phyloP scores from a whole-genome alignment of 2,329 filamentous ascomycete genomes.

The Epichloe typhina region DNA sequence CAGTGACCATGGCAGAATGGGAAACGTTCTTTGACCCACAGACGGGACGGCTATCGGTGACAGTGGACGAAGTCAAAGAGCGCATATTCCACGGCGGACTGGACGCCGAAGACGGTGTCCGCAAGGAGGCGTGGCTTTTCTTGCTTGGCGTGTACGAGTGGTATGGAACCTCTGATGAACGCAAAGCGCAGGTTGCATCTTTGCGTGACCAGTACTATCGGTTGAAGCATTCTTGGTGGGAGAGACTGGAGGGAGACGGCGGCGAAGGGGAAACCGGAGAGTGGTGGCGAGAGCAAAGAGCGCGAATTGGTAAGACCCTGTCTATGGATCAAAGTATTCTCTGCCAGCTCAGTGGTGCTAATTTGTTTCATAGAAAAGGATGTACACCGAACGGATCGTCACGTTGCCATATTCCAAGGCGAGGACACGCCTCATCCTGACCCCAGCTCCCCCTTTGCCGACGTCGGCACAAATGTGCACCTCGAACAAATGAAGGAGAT shows the following conservation, averaged over 20 bases:
- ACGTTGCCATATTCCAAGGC: slow-evolving; percentile 86
- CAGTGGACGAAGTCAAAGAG: slow-evolving; percentile 87
- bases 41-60: slow-evolving; percentile 64
- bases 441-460: slow-evolving; percentile 81
- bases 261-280: slow-evolving; percentile 73
- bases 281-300: slow-evolving; percentile 93
- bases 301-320: slow-evolving; percentile 65
- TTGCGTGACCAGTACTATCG: slow-evolving; percentile 87
- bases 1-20: slow-evolving; percentile 78
- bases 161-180: slow-evolving; percentile 79
- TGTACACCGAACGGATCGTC: slow-evolving; percentile 91
- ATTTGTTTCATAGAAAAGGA: slow-evolving; percentile 66
- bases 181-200: slow-evolving; percentile 70
- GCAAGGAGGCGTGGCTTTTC: slow-evolving; percentile 96
- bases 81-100: slow-evolving; percentile 93
- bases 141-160: slow-evolving; percentile 84
- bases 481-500: slow-evolving; percentile 99
- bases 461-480: slow-evolving; percentile 89
- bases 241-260: slow-evolving; percentile 71
- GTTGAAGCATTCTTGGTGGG: slow-evolving; percentile 94
- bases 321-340: background rate
- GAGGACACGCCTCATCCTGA: slow-evolving; percentile 96
- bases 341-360: slow-evolving; percentile 5
- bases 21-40: slow-evolving; percentile 70
- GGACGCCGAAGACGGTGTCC: slow-evolving; percentile 74